phyloP scores from a whole-genome alignment of 2,329 filamentous ascomycete species.

The Knufia petricola region DNA sequence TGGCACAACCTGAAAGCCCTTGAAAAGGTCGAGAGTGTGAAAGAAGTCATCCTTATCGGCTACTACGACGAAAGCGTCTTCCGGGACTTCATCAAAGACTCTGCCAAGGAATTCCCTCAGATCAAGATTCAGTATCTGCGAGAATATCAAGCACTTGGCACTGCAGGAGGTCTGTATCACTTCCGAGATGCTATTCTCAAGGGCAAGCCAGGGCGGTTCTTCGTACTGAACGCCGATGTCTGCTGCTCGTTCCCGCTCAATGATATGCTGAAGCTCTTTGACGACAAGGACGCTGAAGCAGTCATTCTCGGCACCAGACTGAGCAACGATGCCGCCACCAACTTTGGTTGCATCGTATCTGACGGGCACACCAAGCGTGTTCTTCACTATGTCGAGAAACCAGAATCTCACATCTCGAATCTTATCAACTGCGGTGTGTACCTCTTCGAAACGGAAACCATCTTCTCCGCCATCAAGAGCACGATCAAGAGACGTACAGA shows the following conservation, averaged over 20 bases:
- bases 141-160: slow-evolving; percentile 93
- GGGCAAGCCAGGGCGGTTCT: slow-evolving; percentile 86
- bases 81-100: slow-evolving; percentile 95
- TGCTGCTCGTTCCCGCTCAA: slow-evolving; percentile 96
- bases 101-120: slow-evolving; percentile 71
- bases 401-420: slow-evolving; percentile 93
- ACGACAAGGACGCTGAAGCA: slow-evolving; percentile 91
- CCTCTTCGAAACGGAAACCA: slow-evolving; percentile 88
- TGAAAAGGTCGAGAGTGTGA: slow-evolving; percentile 80
- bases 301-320: slow-evolving; percentile 91
- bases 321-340: slow-evolving; percentile 79
- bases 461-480: slow-evolving; percentile 88
- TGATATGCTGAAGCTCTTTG: slow-evolving; percentile 90
- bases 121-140: slow-evolving; percentile 90
- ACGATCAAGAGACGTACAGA: slow-evolving; percentile 94
- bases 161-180: slow-evolving; percentile 93
- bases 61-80: slow-evolving; percentile 98
- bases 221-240: slow-evolving; percentile 95
- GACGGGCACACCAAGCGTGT: slow-evolving; percentile 90
- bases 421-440: slow-evolving; percentile 99
- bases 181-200: slow-evolving; percentile 98
- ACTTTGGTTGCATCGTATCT: slow-evolving; percentile 96
- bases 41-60: slow-evolving; percentile 94
- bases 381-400: slow-evolving; percentile 98
- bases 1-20: slow-evolving; percentile 93